A percentile compares a stretch with the other conserved stretches of the same genome.
These are phyloP conservation scores for Ceratocystis huliohia DNA, from an alignment of 2,329 filamentous ascomycete species.

Conservation along the genomic window DNA sequence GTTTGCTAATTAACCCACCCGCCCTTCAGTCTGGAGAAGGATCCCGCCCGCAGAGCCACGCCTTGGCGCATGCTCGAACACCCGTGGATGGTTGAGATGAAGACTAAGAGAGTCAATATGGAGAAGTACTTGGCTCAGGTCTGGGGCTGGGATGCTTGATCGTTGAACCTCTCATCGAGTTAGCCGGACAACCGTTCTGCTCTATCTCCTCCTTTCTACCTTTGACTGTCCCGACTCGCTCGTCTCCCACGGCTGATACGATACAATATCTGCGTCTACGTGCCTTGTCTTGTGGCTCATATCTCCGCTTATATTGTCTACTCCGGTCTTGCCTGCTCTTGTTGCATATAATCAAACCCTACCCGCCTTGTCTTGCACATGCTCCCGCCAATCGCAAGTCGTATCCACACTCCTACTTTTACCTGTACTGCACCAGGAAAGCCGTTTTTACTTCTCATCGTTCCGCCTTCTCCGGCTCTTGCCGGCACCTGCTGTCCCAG, in stretches of 20 bases:
- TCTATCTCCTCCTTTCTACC: neutral
- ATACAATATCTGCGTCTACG: too few species aligned
- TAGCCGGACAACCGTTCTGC: too few species aligned
- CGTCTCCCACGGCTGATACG: too few species aligned
- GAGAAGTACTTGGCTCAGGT: slow-evolving; percentile 83
- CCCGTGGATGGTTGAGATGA: slow-evolving; percentile 98
- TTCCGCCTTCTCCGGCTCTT: neutral
- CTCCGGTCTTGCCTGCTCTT: too few species aligned
- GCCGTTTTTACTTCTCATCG: neutral
- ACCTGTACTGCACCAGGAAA: too few species aligned
- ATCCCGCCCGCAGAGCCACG: slow-evolving; percentile 70
- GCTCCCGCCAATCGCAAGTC: too few species aligned
- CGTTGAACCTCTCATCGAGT: neutral
- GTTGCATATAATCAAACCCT: too few species aligned
- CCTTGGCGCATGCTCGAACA: slow-evolving; percentile 99
- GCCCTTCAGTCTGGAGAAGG: slow-evolving; percentile 70
- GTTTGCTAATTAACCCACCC: slow-evolving; percentile 15
- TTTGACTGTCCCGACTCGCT: neutral
- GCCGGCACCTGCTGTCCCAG: too few species aligned
- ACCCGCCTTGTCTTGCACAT: too few species aligned
- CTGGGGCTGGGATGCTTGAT: slow-evolving; percentile 73
- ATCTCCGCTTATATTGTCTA: too few species aligned
- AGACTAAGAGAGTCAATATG: slow-evolving; percentile 94
- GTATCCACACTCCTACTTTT: too few species aligned
- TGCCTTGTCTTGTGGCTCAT: too few species aligned